Percentiles rank a stretch among this genome's conserved stretches.
Evolutionary conservation across 257 asterid species (phyloP).

Genomic region (Plectranthus barbatus): DNA sequence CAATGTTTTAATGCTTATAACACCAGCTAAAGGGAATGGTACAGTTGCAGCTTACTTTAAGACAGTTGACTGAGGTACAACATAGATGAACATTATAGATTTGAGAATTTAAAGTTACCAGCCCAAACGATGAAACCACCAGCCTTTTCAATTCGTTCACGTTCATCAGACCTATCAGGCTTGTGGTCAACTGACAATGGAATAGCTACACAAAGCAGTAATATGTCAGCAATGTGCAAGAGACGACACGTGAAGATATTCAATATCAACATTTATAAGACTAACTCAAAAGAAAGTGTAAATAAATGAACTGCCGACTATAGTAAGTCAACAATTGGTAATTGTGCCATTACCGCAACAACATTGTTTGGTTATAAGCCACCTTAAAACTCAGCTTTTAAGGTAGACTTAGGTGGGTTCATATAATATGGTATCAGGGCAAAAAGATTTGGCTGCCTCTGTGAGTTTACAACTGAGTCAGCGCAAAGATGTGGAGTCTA

Average conservation of each 20-base stretch:
- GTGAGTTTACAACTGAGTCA: background rate
- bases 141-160: slow-evolving; percentile 78
- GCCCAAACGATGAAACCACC: slow-evolving; percentile 83
- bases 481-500: background rate
- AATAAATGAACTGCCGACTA: background rate
- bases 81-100: background rate
- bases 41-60: background rate
- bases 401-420: background rate
- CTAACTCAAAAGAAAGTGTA: background rate
- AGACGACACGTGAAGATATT: background rate
- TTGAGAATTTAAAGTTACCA: slow-evolving; percentile 28
- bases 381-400: background rate
- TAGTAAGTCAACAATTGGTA: background rate
- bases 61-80: background rate
- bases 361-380: background rate
- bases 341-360: too few relatives aligned
- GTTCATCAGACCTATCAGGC: slow-evolving; percentile 82
- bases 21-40: background rate
- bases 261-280: background rate
- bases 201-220: slow-evolving; percentile 41
- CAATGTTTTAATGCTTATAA: background rate
- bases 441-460: background rate
- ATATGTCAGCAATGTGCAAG: background rate
- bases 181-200: slow-evolving; percentile 78
- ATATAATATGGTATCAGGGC: background rate